Base-by-base conservation (phyloP, 2,329 filamentous ascomycete species). In the Calonectria naviculata region DNA sequence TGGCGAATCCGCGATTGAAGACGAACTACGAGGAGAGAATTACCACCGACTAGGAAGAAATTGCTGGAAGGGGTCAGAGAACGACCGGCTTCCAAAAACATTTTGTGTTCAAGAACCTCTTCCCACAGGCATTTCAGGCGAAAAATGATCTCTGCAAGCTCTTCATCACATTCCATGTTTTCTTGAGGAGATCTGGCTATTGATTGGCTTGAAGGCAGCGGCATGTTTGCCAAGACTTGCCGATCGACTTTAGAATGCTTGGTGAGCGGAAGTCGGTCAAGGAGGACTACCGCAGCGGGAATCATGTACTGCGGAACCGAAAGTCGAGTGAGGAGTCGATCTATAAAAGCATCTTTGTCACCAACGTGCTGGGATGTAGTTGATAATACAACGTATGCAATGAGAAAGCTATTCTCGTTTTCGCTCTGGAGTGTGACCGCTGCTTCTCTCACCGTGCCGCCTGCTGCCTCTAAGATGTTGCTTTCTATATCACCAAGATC, bases 401-500 rank as follows among this genome's bases (percentile, higher is more conserved):
- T 29, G 12, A 56, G 19, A n/a, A 56, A 56, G 5, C 6, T 19
- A 4, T 29, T 29, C 9, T 56, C 49, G 5, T 29, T 29, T 10
- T 56, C 29, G 2, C 47, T n/a, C n/a, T n/a, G 67, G 1, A 65
- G n/a, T 10, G 64, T 58, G 19, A 67, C 60, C 9, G 13, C 77
- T 74, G 8, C 64, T 15, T 65, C 61, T 24, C 36, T 17, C 5
- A 69, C 19, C 5, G 24, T 31, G 3, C 61, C 60, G 3, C 19
- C 42, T 2, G 62, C 52, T 0, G 61, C 44, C 3, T 19, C 29
- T 24, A 71, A 29, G 4, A 81, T 74, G 5, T 67, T 72, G 17
- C 61, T 66, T 46, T 78, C 79, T 3, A 82, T 67, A 2, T 89
- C 87, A 3, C 75, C 71, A 0, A 89, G 76, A 9, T 89, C 87